Evolutionary conservation across 352 stramenopile genomes (phyloP), one percentile per base, ranked within the genome.

Genomic region (Chrysophaeum taylorii): DNA sequence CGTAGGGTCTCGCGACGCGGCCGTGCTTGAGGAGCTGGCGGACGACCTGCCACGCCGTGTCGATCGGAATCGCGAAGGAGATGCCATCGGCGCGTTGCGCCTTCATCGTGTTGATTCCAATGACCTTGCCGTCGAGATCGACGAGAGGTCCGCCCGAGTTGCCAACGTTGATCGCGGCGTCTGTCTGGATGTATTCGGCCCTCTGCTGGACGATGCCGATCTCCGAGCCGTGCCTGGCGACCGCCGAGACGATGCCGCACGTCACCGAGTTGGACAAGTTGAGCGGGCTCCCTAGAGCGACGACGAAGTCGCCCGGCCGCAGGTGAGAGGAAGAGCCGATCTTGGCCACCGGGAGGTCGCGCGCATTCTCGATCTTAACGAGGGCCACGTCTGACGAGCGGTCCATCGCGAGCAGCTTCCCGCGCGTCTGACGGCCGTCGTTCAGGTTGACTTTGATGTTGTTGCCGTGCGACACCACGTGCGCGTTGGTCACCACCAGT

Each of bases 51-150:
- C 62, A 78, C 9, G 89, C 90, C 38, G 80, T 94, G 75, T 96
- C 90, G 18, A 93, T 92, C 33, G 90, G 90, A 41, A 96, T 96
- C 27, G 90, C 90, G 60, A 96, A 96, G 37, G 85, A 89, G 53
- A 96, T 94, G 15, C 90, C 90, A 33, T 84, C 87, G 64, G 82
- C 88, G 23, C 85, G 84, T 68, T 87, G 82, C n/a, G 94, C 84
- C 75, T 95, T 95, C 83, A 96, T 92, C 9, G 87, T 92, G 78
- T 96, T 96, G 75, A 96, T 96, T 39, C 90, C 90, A 54, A 96
- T 92, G 35, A 96, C 89, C 43, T 95, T 80, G 31, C 90, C 90
- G 69, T 94, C 87, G 42, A 96, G 70, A 72, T 96, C 94, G 53
- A 96, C 85, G 37, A 96, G 84, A n/a, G 90, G 90, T 0, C 90